phyloP scores from a whole-genome alignment of 2,329 filamentous ascomycete genomes.

The Aphanoascus verrucosus region DNA sequence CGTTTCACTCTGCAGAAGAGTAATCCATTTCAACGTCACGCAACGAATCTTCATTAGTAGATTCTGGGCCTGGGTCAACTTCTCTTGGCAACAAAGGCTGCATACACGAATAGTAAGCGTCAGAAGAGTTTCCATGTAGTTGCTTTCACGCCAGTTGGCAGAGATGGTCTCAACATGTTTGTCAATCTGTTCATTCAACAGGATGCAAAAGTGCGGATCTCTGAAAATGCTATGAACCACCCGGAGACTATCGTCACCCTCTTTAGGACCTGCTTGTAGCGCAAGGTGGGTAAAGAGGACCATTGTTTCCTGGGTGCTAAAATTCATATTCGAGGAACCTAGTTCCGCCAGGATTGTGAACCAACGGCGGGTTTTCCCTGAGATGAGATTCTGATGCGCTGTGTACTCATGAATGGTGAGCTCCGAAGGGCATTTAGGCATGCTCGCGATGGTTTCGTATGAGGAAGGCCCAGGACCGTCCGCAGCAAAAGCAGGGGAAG shows the following conservation, averaged over 20 bases:
- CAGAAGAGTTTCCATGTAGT: constrained; percentile 49
- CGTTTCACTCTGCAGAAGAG: constrained; percentile 38
- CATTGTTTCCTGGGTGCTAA: constrained; percentile 44
- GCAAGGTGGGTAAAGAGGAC: constrained; percentile 43
- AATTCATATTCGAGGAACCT: constrained; percentile 47
- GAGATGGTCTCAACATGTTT: constrained; percentile 39
- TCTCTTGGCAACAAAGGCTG: constrained; percentile 21
- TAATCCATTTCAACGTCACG: constrained; percentile 43
- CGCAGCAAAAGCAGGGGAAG: constrained; percentile 4
- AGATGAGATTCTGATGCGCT: constrained; percentile 36
- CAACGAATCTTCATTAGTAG: constrained; percentile 37
- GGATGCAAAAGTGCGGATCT: constrained; percentile 41
- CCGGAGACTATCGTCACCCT: constrained; percentile 30
- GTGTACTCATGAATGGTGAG: constrained; percentile 41
- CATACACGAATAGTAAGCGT: constrained; percentile 39
- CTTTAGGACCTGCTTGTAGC: constrained; percentile 45
- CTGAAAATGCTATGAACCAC: constrained; percentile 41
- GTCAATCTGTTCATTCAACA: constrained; percentile 40
- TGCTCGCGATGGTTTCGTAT: constrained; percentile 36
- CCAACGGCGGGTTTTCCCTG: constrained; percentile 39
- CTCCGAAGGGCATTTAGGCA: constrained; percentile 37
- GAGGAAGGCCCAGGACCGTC: constrained; percentile 32
- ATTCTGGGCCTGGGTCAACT: constrained; percentile 9
- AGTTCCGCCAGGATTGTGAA: constrained; percentile 41
- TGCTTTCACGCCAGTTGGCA: constrained; percentile 48